Conservation (phyloP, 768 basidiomycete species). For the Serendipita sp. region DNA sequence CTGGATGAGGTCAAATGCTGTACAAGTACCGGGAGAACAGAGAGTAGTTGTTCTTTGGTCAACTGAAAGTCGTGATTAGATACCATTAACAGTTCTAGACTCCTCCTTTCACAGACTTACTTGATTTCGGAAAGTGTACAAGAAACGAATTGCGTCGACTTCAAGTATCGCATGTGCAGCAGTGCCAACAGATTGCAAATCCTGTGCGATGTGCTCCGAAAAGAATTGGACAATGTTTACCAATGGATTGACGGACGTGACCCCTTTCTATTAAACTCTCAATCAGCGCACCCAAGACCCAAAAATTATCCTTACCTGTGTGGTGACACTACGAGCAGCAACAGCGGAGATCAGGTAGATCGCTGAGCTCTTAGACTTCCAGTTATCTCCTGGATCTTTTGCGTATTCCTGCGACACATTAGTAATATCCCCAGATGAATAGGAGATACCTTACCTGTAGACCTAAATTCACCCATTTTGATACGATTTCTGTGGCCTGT, state of each 20-base stretch:
- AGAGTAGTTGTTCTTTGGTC: conserved; percentile 82
- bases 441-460: conserved; percentile 24
- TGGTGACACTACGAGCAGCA: conserved; percentile 76
- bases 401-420: conserved; percentile 33
- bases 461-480: conserved; percentile 65
- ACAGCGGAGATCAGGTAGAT: conserved; percentile 88
- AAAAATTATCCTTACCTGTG: conserved; percentile 36
- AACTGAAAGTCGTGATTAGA: conserved; percentile 29
- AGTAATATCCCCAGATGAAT: neutral
- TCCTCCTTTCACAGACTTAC: conserved; percentile 21
- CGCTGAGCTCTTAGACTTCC: conserved; percentile 88
- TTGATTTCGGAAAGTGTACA: conserved; percentile 92
- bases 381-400: conserved; percentile 36
- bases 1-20: conserved; percentile 67
- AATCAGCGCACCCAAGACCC: neutral
- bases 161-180: conserved; percentile 78
- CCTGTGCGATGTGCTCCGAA: conserved; percentile 75
- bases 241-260: conserved; percentile 80
- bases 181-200: conserved; percentile 54
- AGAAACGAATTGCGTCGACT: conserved; percentile 89
- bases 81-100: neutral
- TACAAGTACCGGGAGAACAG: conserved; percentile 74
- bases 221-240: conserved; percentile 95
- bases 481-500: conserved; percentile 76
- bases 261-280: conserved; percentile 46